A percentile compares a stretch with the other conserved stretches of the same genome.
Conservation (phyloP, 257 asterid species). For the Solanum tacnaense region DNA sequence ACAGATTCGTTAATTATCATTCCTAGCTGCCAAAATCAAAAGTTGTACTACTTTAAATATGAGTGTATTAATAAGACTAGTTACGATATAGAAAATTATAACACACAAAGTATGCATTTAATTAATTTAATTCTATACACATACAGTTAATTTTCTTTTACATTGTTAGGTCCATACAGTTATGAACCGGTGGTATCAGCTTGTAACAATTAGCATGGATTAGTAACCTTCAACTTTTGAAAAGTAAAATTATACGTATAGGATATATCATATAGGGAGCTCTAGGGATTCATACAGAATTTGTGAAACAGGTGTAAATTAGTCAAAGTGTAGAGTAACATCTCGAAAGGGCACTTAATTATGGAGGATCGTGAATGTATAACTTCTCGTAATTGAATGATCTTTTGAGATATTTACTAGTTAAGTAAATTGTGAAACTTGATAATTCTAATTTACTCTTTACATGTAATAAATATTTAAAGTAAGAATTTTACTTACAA, state of each 20-base stretch:
- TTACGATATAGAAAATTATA: too few species aligned
- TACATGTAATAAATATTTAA: neutral
- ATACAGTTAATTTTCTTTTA: neutral
- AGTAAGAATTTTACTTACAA: neutral
- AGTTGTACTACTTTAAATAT: neutral
- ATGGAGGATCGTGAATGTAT: too few species aligned
- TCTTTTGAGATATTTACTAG: neutral
- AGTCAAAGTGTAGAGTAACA: too few species aligned
- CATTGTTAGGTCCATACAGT: neutral
- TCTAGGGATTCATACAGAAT: neutral
- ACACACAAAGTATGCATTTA: too few species aligned
- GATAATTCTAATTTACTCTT: neutral
- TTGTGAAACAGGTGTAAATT: neutral
- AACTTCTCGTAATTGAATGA: neutral
- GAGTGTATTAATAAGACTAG: too few species aligned
- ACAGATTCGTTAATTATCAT: constrained; percentile 73
- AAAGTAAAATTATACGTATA: neutral
- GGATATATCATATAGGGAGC: neutral
- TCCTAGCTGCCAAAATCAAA: constrained; percentile 29
- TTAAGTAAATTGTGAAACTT: too few species aligned
- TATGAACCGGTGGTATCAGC: neutral
- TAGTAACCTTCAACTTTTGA: neutral
- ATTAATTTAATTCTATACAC: neutral
- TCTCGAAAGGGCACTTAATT: too few species aligned
- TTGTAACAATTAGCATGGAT: neutral